Conservation (phyloP, 257 asterid species). For the Forsythia viridissima region DNA sequence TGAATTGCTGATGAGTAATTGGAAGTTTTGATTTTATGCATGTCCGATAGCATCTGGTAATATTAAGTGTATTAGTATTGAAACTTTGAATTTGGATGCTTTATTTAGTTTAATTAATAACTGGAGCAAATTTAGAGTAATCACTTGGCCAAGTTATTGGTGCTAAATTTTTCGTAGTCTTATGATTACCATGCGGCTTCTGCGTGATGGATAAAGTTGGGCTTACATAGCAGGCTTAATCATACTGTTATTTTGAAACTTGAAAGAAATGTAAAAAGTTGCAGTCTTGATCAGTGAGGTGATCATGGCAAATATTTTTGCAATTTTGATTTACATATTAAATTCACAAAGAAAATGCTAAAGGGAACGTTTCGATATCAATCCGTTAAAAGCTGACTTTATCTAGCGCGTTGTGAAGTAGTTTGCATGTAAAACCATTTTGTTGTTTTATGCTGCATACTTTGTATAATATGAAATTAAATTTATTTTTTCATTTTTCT, state of each 20-base stretch:
- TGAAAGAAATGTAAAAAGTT: neutral
- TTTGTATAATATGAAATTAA: neutral
- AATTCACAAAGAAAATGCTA: neutral
- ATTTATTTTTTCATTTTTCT: neutral
- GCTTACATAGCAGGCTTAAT: too few relatives aligned
- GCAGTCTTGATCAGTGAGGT: neutral
- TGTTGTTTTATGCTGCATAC: neutral
- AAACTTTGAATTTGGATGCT: too few relatives aligned
- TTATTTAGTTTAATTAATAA: too few relatives aligned
- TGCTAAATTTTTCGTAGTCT: too few relatives aligned
- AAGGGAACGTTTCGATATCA: neutral
- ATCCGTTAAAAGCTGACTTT: neutral
- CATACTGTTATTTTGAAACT: too few relatives aligned
- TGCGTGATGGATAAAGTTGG: too few relatives aligned
- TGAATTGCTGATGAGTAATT: neutral
- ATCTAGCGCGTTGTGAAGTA: neutral
- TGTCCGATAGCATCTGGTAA: too few relatives aligned
- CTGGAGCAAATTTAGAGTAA: neutral
- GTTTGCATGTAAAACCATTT: neutral
- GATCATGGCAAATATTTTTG: neutral
- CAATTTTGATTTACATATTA: neutral
- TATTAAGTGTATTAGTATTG: too few relatives aligned
- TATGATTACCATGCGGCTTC: too few relatives aligned
- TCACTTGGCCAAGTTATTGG: neutral
- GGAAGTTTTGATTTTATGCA: too few relatives aligned